phyloP scores from a whole-genome alignment of 306 rosid genomes.

The Vigna nakashimae region DNA sequence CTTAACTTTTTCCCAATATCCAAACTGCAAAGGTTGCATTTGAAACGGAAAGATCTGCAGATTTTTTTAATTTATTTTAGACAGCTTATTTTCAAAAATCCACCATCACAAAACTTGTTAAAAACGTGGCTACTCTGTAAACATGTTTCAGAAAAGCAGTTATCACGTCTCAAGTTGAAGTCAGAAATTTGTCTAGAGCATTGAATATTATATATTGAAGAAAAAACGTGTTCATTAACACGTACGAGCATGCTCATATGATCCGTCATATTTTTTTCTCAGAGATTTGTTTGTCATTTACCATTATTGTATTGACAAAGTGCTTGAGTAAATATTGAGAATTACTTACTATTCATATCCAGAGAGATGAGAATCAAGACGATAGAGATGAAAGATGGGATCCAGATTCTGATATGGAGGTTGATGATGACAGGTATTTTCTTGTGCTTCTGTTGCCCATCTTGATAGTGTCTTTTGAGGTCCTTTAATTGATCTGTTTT shows the following conservation, averaged over 20 bases:
- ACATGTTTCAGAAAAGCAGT: slow-evolving; percentile 24
- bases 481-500: slow-evolving; percentile 24
- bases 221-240: background rate
- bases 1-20: slow-evolving; percentile 25
- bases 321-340: slow-evolving; percentile 19
- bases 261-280: background rate
- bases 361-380: slow-evolving; percentile 55
- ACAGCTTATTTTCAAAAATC: slow-evolving; percentile 10
- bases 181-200: slow-evolving; percentile 9
- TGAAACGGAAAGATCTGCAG: slow-evolving; percentile 26
- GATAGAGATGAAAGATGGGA: slow-evolving; percentile 52
- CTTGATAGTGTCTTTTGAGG: slow-evolving; percentile 30
- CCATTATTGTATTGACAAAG: slow-evolving; percentile 10
- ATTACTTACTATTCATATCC: slow-evolving; percentile 25
- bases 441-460: slow-evolving; percentile 26
- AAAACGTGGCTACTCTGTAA: background rate
- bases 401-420: slow-evolving; percentile 52
- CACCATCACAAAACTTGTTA: background rate
- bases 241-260: slow-evolving; percentile 1
- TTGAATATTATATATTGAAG: slow-evolving; percentile 7
- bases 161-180: background rate
- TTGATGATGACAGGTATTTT: slow-evolving; percentile 51
- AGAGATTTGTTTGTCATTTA: slow-evolving; percentile 4
- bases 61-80: background rate
- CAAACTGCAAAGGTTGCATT: slow-evolving; percentile 15